Percentiles rank a stretch among this genome's conserved stretches.
phyloP scores from a whole-genome alignment of 768 basidiomycete genomes.

The Cystofilobasidium bisporidii region DNA sequence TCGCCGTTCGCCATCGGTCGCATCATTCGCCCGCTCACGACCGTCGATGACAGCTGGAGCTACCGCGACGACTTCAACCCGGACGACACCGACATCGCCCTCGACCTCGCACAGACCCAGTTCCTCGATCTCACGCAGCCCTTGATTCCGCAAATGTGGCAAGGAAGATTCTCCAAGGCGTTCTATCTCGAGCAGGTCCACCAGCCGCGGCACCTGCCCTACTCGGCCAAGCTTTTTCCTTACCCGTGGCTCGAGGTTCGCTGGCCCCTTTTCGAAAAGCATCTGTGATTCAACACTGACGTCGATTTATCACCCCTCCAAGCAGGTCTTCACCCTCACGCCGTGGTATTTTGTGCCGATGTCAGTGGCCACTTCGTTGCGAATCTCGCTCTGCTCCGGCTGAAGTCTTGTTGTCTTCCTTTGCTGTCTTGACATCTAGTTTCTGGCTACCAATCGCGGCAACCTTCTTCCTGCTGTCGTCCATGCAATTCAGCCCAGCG shows the following conservation, averaged over 20 bases:
- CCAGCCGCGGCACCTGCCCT: conserved; percentile 76
- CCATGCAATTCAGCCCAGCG: conserved; percentile 49
- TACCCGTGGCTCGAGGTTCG: conserved; percentile 61
- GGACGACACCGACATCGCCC: conserved; percentile 68
- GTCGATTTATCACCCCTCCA: background rate
- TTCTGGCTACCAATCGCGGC: conserved; percentile 79
- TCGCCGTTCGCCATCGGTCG: conserved; percentile 62
- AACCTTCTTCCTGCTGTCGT: conserved; percentile 69
- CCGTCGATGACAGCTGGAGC: conserved; percentile 54
- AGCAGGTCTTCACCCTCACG: conserved; percentile 66
- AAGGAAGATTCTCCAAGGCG: conserved; percentile 78
- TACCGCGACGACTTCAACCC: conserved; percentile 46
- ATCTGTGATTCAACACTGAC: too few relatives aligned
- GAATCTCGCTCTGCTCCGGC: too few relatives aligned
- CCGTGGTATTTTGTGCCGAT: conserved; percentile 87
- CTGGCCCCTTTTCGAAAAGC: conserved; percentile 15
- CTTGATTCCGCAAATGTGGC: conserved; percentile 75
- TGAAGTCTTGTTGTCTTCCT: too few relatives aligned
- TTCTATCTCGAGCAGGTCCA: conserved; percentile 96
- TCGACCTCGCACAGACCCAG: conserved; percentile 77
- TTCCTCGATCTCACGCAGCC: conserved; percentile 86
- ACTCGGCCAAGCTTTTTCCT: conserved; percentile 72
- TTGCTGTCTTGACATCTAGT: too few relatives aligned
- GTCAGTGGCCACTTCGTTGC: background rate
- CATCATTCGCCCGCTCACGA: conserved; percentile 61